phyloP scores from a whole-genome alignment of 768 basidiomycete genomes.

The Pisolithus orientalis region DNA sequence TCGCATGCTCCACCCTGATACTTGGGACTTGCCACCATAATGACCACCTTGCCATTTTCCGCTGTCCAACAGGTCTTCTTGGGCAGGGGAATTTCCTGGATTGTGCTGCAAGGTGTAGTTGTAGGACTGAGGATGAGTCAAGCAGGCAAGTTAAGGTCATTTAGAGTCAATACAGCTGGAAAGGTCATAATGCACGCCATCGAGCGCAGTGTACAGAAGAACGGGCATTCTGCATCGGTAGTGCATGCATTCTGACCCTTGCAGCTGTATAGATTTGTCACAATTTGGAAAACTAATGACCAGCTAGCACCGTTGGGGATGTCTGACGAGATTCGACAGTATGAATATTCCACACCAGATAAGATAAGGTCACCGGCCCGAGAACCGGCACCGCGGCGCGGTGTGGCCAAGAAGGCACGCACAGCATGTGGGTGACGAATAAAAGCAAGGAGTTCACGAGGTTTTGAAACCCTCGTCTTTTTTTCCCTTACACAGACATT shows the following conservation, averaged over 20 bases:
- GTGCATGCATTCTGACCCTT: background rate
- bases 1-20: too few species aligned
- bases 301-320: too few species aligned
- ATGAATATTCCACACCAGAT: background rate
- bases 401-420: background rate
- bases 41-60: too few species aligned
- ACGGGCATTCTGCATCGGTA: background rate
- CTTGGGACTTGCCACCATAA: too few species aligned
- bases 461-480: background rate
- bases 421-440: conserved; percentile 8
- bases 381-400: too few species aligned
- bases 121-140: background rate
- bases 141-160: background rate
- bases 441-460: background rate
- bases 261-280: background rate
- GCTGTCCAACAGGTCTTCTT: too few species aligned
- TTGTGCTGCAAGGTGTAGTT: background rate
- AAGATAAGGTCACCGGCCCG: background rate
- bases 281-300: background rate
- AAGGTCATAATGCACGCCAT: background rate
- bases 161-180: background rate
- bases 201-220: background rate
- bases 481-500: background rate
- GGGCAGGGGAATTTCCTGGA: background rate
- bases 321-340: too few species aligned